Conservation (phyloP, 1,284 basidiomycete species). For the Anthracocystis setariae region DNA sequence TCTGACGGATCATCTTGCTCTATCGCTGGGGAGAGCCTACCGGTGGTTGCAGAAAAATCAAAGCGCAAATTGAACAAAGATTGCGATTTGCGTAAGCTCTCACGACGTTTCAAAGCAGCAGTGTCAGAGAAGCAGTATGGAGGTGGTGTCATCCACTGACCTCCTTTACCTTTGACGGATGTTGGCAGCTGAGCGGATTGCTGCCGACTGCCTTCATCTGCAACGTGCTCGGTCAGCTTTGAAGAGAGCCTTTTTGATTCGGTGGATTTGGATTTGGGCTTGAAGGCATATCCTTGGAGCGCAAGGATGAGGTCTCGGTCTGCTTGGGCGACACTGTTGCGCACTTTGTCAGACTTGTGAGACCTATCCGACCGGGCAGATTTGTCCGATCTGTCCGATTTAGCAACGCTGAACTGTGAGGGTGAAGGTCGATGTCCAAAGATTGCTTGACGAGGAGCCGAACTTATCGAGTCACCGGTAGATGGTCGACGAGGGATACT, state of each 20-base stretch:
- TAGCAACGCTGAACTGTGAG: constrained; percentile 13
- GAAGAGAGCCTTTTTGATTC: constrained; percentile 15
- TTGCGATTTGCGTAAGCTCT: constrained; percentile 25
- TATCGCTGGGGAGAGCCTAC: neutral
- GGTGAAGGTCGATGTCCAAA: constrained; percentile 29
- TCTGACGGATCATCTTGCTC: neutral
- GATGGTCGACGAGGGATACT: neutral
- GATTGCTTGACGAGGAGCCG: constrained; percentile 21
- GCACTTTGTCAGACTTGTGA: too few species aligned
- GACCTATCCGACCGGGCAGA: too few species aligned
- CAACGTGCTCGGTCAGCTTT: neutral
- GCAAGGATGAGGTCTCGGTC: constrained; percentile 24
- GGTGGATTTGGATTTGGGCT: constrained; percentile 2
- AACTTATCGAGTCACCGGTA: constrained; percentile 19
- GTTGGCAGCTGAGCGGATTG: neutral
- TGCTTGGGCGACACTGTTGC: neutral
- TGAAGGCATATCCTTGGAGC: constrained; percentile 11
- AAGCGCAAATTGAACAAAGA: constrained; percentile 18
- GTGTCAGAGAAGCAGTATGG: constrained; percentile 10
- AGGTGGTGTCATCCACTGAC: constrained; percentile 11
- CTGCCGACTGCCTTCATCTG: neutral
- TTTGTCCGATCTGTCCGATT: neutral
- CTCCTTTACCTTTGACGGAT: neutral
- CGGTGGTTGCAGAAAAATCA: constrained; percentile 11
- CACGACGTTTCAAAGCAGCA: neutral